Conservation (phyloP, 768 basidiomycete species). For the Rhizopogon sp. region DNA sequence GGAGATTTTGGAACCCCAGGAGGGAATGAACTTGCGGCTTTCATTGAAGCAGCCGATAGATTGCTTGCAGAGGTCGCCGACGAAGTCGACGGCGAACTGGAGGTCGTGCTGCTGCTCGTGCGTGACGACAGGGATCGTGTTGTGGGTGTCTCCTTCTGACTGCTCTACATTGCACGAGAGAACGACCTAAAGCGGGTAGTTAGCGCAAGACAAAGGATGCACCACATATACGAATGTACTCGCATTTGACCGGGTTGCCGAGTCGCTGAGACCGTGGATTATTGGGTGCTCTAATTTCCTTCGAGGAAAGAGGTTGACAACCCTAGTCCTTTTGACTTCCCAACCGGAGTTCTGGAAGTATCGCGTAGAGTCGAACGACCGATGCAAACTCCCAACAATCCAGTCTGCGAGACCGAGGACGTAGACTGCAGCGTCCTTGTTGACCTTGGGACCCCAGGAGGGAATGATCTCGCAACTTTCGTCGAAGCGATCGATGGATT, state of each 20-base stretch:
- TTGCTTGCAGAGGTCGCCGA: constrained; percentile 70
- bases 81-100: constrained; percentile 69
- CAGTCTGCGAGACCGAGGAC: constrained; percentile 69
- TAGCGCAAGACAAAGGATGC: constrained; percentile 5
- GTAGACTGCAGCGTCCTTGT: constrained; percentile 36
- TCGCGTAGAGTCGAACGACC: constrained; percentile 70
- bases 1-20: constrained; percentile 60
- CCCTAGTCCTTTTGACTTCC: constrained; percentile 48
- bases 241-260: constrained; percentile 86
- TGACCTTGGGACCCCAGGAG: constrained; percentile 66
- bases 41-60: constrained; percentile 66
- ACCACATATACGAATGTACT: constrained; percentile 22
- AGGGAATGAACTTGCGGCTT: constrained; percentile 46
- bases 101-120: constrained; percentile 61
- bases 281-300: constrained; percentile 47
- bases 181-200: constrained; percentile 50
- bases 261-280: constrained; percentile 59
- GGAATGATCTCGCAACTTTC: constrained; percentile 43
- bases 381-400: constrained; percentile 73
- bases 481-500: constrained; percentile 67
- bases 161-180: constrained; percentile 87
- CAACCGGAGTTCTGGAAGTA: constrained; percentile 64
- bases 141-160: constrained; percentile 75
- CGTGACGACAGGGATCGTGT: constrained; percentile 81
- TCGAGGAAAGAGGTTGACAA: constrained; percentile 30